Evolutionary conservation across 345 rosid species (phyloP), one percentile per base, ranked within the genome.

Genomic region (Rubroshorea leprosula): DNA sequence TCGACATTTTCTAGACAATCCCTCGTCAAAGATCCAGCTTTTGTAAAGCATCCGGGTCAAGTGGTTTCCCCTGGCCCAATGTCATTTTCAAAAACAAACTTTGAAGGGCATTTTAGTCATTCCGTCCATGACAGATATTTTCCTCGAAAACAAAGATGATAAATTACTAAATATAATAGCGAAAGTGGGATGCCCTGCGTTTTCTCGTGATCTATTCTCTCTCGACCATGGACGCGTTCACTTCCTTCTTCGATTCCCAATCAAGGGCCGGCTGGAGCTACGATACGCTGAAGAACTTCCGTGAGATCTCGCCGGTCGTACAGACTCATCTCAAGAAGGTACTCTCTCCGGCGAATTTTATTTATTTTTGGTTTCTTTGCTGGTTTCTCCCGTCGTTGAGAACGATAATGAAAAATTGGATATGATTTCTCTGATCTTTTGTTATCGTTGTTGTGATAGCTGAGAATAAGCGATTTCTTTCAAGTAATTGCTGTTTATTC

Each of bases 311-410:
- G 57, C 92, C 95, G 0, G 20, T 35, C 20, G 96, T 94, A 0
- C 97, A 94, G 72, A 46, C 73, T 18, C 99, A 94, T 76, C 97
- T 94, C 39, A 90, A 94, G 48, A 83, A 77, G 90, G 99, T 94
- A 61, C 38, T 16, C 11, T 52, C 51, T 41, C 10, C 13, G 21
- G 0, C 13, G 9, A 5, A 44, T 7, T 8, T 0, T 17, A n/a
- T 13, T 10, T 1, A 8, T 35, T 35, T 35, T 35, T 6, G 12
- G 41, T 2, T 35, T 35, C 41, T 35, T 35, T 35, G 12, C 41
- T 35, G 7, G n/a, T 35, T 35, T 13, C 1, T 35, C 12, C 3
- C 12, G 41, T 35, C 5, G 3, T 13, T 13, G 7, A 35, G 41
- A 35, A 35, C 12, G 41, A 35, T 3, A n/a, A 35, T 35, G 5